Evolutionary conservation across 768 basidiomycete genomes (phyloP).

Genomic region (Amanita pseudoporphyria): DNA sequence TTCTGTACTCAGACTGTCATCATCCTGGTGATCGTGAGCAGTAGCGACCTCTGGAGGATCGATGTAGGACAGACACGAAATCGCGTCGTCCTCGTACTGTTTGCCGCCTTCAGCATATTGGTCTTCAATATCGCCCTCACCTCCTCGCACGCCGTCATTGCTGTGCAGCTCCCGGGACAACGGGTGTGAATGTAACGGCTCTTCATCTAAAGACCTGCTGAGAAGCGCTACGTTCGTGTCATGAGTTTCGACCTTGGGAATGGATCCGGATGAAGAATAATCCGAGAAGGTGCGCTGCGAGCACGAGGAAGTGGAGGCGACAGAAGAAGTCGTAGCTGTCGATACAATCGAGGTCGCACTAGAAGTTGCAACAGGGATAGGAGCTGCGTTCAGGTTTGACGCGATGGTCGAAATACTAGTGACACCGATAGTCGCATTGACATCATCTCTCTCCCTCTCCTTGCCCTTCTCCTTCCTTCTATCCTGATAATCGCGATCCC

Average conservation of each 20-base stretch:
- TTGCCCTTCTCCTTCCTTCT: not conserved
- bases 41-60: not conserved
- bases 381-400: not conserved
- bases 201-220: not conserved
- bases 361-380: not conserved
- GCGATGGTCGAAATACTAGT: too few relatives aligned
- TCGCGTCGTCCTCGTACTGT: constrained; percentile 2
- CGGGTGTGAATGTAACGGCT: not conserved
- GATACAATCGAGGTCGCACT: not conserved
- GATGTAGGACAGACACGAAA: constrained; percentile 6
- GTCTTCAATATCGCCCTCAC: too few relatives aligned
- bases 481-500: too few relatives aligned
- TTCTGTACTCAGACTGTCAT: not conserved
- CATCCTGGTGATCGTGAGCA: too few relatives aligned
- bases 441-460: not conserved
- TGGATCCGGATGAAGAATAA: too few relatives aligned
- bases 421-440: too few relatives aligned
- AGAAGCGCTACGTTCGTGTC: too few relatives aligned
- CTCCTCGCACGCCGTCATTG: not conserved
- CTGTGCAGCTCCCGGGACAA: not conserved
- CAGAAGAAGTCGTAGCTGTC: not conserved
- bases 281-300: too few relatives aligned
- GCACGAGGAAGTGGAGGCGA: too few relatives aligned
- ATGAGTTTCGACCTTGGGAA: not conserved
- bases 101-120: not conserved